Evolutionary conservation across 2,329 filamentous ascomycete species (phyloP), one percentile per base, ranked within the genome.

Genomic region (Malbranchea cinnamomea): DNA sequence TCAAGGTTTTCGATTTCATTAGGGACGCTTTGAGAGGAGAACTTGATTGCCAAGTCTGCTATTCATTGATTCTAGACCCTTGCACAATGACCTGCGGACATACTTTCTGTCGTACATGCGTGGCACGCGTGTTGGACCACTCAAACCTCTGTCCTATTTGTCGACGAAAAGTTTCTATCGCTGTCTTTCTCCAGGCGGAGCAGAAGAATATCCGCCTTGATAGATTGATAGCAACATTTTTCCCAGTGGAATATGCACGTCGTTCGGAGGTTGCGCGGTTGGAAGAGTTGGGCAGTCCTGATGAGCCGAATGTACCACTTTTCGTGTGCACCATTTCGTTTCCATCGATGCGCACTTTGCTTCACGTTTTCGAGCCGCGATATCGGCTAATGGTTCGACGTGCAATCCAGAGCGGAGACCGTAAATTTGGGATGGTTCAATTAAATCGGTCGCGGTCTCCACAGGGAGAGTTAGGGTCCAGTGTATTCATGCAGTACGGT

Each of bases 281-380:
- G 40, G 68, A 74, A 31, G 60, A 66, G 17, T 59, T 62, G 6
- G 62, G 63, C 1, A 45, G 57, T 16, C 53, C 64, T 26, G 65
- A 67, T 3, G 70, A 72, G 6, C 61, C 71, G 11, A 68, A 74
- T 20, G 67, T 76, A 3, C 70, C 81, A 0, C 59, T 93, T 0
- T 93, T 93, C 42, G 68, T 91, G 18, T 89, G 80, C 53, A 83
- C 82, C 0, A 55, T 91, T 6, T 70, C 81, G 0, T 87, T 89
- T 42, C 85, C 85, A 1, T 63, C 67, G 2, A 83, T 87, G 71
- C 82, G 78, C 0, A 85, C 81, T 0, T 89, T 89, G 41, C 60
- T 93, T 3, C 80, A 91, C 44, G 71, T 94, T n/a, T 93, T 92
- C 47, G 85, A 93, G 50, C 80, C 81, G n/a, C 69, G 80, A 5